Evolutionary conservation across 2,329 filamentous ascomycete species (phyloP).

Genomic region (Pseudonectria foliicola): DNA sequence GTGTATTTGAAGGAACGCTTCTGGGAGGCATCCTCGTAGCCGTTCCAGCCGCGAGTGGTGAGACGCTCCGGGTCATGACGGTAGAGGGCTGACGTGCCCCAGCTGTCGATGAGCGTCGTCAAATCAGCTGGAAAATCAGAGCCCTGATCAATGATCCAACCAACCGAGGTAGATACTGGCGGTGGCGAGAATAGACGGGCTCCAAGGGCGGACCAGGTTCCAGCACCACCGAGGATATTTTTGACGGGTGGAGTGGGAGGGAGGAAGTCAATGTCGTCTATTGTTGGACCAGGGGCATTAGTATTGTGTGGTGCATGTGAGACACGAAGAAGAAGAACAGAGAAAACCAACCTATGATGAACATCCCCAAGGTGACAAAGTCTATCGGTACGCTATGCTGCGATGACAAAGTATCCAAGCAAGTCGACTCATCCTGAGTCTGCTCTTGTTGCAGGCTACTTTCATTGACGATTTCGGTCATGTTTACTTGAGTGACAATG

Average conservation of each 20-base stretch:
- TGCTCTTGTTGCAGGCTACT: conserved; percentile 1
- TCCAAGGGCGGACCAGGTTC: conserved; percentile 78
- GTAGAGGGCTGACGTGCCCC: conserved; percentile 68
- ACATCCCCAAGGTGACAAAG: conserved; percentile 66
- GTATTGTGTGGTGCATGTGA: background rate
- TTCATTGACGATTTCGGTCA: conserved; percentile 4
- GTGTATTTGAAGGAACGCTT: conserved; percentile 75
- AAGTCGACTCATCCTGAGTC: background rate
- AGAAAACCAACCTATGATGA: conserved; percentile 57
- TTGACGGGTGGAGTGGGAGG: conserved; percentile 61
- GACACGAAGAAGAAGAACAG: background rate
- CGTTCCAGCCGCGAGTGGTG: conserved; percentile 91
- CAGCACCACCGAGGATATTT: conserved; percentile 81
- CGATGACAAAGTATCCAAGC: background rate
- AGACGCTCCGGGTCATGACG: conserved; percentile 58
- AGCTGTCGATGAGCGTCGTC: conserved; percentile 56
- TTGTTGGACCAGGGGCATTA: conserved; percentile 4
- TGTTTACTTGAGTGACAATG: too few relatives aligned
- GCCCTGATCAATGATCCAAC: conserved; percentile 88
- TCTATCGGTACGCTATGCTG: conserved; percentile 36
- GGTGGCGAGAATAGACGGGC: conserved; percentile 79
- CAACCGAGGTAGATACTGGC: conserved; percentile 58
- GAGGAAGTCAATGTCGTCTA: conserved; percentile 87
- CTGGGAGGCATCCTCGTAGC: conserved; percentile 66
- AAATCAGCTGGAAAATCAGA: conserved; percentile 73